phyloP scores from a whole-genome alignment of 805 yeast species.

The Teunomyces tritomae region DNA sequence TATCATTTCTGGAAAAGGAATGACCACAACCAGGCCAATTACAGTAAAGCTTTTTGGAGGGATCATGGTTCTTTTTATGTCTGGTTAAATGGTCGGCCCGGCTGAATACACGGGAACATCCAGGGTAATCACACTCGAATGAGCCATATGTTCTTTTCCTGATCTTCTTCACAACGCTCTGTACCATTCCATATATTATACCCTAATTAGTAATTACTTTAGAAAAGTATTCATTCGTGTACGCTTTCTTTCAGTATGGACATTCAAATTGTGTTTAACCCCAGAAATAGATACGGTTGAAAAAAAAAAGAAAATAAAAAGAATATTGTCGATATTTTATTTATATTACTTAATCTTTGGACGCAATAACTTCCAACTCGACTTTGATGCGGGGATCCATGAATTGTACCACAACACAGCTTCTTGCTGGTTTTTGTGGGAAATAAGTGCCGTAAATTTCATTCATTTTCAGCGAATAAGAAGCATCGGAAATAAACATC shows the following conservation, averaged over 20 bases:
- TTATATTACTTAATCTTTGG: constrained; percentile 16
- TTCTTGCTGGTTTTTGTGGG: constrained; percentile 51
- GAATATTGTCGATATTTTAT: not conserved
- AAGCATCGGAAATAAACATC: constrained; percentile 45
- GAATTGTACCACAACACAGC: constrained; percentile 50
- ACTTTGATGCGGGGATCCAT: constrained; percentile 49
- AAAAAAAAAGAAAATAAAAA: not conserved
- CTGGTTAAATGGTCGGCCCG: constrained; percentile 10
- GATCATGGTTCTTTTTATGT: constrained; percentile 10
- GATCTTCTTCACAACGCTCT: constrained; percentile 7
- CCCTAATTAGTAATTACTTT: no score
- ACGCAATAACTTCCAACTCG: constrained; percentile 51
- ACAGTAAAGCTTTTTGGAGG: constrained; percentile 4
- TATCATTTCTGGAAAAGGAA: constrained; percentile 8
- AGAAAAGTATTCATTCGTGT: not conserved
- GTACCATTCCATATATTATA: not conserved
- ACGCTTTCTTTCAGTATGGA: no score
- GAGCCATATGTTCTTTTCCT: constrained; percentile 20
- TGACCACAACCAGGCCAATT: constrained; percentile 8
- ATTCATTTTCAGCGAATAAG: constrained; percentile 43
- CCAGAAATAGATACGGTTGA: not conserved
- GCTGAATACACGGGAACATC: constrained; percentile 5
- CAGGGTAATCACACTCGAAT: constrained; percentile 6
- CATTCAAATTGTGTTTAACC: not conserved
- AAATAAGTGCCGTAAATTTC: constrained; percentile 45